Evolutionary conservation across 2,329 filamentous ascomycete species (phyloP), one percentile per base, ranked within the genome.

Genomic region (Calonectria ilicicola): DNA sequence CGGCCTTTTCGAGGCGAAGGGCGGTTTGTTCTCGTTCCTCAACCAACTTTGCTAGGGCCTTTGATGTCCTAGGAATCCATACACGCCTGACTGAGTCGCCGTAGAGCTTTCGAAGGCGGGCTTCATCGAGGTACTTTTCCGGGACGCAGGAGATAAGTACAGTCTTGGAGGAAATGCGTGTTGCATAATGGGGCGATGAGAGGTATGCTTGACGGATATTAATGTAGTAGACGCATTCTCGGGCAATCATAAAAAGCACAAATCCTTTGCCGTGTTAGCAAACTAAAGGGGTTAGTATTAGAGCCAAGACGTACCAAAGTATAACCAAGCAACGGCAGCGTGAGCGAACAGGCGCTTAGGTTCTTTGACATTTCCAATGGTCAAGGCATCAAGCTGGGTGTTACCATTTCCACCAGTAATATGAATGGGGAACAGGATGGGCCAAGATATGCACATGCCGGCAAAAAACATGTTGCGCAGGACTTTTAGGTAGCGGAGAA

Each of bases 181-280:
- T 93, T 66, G 95, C 90, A 82, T 97, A 97, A 60, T 94, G 88
- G 14, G 95, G 95, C 14, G 95, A 96, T 68, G 97, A 90, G 47
- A 97, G 91, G 85, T 97, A 98, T 0, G 96, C 96, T 85, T 98
- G 96, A 75, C 96, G 94, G 65, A 98, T 85, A 80, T 97, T 98
- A 86, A 98, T 93, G 84, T 95, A 98, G 89, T 93, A 98, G 78
- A 98, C 93, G 81, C 91, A 93, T 84, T 98, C 96, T 70, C 96
- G 91, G 69, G 95, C 93, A 74, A 98, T 91, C 80, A 95, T 93
- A 84, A 94, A 97, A 83, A 98, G 93, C 76, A 98, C 89, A 81
- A 98, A 98, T 56, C 91, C 91, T 83, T 94, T 2, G 5, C 1
- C 46, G 2, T 19, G 40, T 79, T 62, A 80, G 74, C 53, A 19